Base-by-base conservation (phyloP, 495 filamentous ascomycete genomes). In the Massariosphaeria phaeospora region DNA sequence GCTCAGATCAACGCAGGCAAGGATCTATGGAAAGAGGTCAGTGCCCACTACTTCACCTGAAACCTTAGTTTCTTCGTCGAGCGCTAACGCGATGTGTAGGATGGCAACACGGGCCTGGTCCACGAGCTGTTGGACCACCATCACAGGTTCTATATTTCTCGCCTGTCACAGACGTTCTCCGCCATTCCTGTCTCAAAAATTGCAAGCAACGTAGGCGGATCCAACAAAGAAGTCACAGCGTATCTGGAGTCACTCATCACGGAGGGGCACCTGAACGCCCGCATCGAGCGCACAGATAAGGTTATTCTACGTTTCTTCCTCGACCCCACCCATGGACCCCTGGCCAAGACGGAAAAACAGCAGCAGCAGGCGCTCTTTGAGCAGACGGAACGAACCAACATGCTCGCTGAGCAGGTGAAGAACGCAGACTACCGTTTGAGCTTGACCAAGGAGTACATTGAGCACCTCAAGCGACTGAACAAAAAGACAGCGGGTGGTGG, bases 1-100 rank as follows among this genome's bases (percentile, higher is more conserved):
- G 69, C 73, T 9, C 86, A 91, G 64, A 70, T 77, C 27, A 73
- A 82, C 17, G 63, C 70, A 12, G 79, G 77, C n/a, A 51, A 66
- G 40, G 62, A 74, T 11, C 61, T 81, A 24, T 94, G 86, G 84
- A 35, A 59, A 35, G 71, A 75, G 42, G 86, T 79, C 73, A 53
- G 82, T 77, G 12, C 8, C 8, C 35, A 24, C 30, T 3, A n/a
- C 21, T n/a, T 17, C 13, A 54, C 39, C 24, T 21, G 39, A 48
- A 17, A 36, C 35, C 33, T 9, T 25, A 27, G 3, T 18, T 41
- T 36, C 35, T 35, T 35, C 27, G 17, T 24, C 34, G 36, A 45
- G 38, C 34, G 46, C 46, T 57, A 26, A 58, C 46, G 26, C 31
- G 26, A 13, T 6, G 36, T 26, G 9, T 43, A 58, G 88, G 70